Percentiles rank a stretch among this genome's conserved stretches.
phyloP scores from a whole-genome alignment of 202 grass and related monocot genomes.

The Brachypodium distachyon region DNA sequence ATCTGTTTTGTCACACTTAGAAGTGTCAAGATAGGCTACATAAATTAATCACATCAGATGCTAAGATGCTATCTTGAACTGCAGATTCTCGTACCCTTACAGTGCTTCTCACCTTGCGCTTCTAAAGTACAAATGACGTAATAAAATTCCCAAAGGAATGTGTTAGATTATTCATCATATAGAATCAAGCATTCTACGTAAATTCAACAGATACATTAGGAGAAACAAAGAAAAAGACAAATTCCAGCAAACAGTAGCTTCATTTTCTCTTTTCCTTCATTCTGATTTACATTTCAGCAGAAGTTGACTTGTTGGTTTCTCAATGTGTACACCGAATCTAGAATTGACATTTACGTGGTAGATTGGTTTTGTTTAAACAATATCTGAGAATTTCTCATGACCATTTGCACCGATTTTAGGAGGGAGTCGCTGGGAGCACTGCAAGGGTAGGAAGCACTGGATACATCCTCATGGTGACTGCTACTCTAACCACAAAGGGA shows the following conservation, averaged over 20 bases:
- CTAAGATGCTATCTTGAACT: not conserved
- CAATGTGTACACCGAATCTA: not conserved
- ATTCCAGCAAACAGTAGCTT: not conserved
- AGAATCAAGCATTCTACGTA: not conserved
- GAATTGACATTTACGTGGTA: not conserved
- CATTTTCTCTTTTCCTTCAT: not conserved
- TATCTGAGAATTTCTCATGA: not conserved
- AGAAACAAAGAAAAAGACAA: not conserved
- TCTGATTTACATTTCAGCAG: not conserved
- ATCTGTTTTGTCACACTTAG: not conserved
- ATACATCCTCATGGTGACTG: not conserved
- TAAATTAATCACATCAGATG: not conserved
- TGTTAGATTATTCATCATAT: too few relatives aligned
- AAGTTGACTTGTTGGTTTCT: not conserved
- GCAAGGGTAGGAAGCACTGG: not conserved
- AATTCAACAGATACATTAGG: not conserved
- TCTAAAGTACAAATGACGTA: not conserved
- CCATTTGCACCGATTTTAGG: not conserved
- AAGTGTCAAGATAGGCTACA: not conserved
- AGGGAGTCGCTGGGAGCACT: not conserved
- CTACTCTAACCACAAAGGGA: not conserved
- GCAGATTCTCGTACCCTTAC: too few relatives aligned
- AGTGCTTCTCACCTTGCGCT: not conserved
- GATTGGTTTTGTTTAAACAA: not conserved
- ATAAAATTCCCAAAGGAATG: not conserved